Conservation (phyloP, 2,329 filamentous ascomycete genomes). For the Fusarium protoensiforme region DNA sequence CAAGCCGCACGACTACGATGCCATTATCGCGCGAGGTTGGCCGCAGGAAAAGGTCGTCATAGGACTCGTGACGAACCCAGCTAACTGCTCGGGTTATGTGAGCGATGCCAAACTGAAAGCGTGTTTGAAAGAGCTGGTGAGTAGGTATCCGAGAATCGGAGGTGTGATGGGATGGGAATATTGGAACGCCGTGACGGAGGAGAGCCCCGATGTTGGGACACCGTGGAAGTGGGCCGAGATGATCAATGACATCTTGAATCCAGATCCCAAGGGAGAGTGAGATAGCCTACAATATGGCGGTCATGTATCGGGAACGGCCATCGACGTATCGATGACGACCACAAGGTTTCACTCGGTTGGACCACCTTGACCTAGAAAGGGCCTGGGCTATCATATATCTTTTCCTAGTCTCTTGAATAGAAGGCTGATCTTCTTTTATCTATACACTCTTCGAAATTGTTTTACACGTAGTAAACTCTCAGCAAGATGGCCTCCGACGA, state of each 20-base stretch:
- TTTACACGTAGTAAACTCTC: neutral
- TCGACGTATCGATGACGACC: slow-evolving; percentile 1
- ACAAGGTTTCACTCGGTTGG: neutral
- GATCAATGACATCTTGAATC: slow-evolving; percentile 40
- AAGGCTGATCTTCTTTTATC: neutral
- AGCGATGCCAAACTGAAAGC: slow-evolving; percentile 55
- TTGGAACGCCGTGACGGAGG: slow-evolving; percentile 75
- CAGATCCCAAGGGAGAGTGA: neutral
- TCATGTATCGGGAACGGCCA: slow-evolving; percentile 8
- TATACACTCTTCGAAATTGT: neutral
- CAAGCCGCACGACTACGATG: slow-evolving; percentile 54
- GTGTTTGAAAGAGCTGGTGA: slow-evolving; percentile 53
- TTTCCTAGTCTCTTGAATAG: neutral
- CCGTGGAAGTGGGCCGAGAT: slow-evolving; percentile 80
- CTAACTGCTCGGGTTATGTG: slow-evolving; percentile 68
- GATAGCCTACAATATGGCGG: slow-evolving; percentile 1
- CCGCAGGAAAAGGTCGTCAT: slow-evolving; percentile 76
- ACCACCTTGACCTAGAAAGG: slow-evolving; percentile 18
- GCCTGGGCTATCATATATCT: neutral
- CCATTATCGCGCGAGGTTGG: slow-evolving; percentile 72
- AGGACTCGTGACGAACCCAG: slow-evolving; percentile 80
- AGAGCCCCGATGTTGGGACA: slow-evolving; percentile 39
- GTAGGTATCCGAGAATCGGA: slow-evolving; percentile 74
- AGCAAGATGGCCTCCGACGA: slow-evolving; percentile 23
- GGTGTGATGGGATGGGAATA: slow-evolving; percentile 95